phyloP scores from a whole-genome alignment of 352 stramenopile genomes.

The Hyaloperonospora brassicae region DNA sequence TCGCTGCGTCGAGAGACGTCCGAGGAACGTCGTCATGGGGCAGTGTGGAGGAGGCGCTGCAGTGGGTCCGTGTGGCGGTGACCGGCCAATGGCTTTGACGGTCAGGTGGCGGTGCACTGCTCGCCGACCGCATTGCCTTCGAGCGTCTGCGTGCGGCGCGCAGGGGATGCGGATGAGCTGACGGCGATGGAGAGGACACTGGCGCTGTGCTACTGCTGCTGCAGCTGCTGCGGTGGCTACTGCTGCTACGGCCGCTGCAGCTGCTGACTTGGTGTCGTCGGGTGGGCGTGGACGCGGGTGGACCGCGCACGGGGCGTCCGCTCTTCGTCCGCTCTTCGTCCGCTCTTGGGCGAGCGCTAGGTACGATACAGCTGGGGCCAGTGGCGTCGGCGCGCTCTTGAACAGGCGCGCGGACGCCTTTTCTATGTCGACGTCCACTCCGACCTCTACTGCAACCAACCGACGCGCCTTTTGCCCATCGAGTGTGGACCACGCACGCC shows the following conservation, averaged over 20 bases:
- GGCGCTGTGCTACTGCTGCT: too few species aligned
- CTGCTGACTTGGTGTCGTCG: constrained; percentile 14
- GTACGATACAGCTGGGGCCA: constrained; percentile 3
- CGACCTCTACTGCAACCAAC: too few species aligned
- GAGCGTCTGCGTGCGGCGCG: neutral
- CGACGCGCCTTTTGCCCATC: too few species aligned
- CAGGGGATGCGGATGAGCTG: constrained; percentile 10
- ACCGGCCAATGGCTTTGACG: constrained; percentile 4
- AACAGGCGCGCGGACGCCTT: constrained; percentile 3
- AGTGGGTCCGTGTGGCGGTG: neutral
- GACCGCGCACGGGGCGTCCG: constrained; percentile 24
- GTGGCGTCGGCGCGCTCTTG: constrained; percentile 1
- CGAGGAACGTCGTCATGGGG: constrained; percentile 3
- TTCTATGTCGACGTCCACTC: too few species aligned
- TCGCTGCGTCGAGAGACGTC: neutral
- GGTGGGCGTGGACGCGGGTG: constrained; percentile 17
- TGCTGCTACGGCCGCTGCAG: too few species aligned
- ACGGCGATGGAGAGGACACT: constrained; percentile 28
- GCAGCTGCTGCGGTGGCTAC: too few species aligned
- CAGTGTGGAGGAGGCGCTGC: neutral
- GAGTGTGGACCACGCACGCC: too few species aligned
- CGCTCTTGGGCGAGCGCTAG: constrained; percentile 10
- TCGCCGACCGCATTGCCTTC: constrained; percentile 16
- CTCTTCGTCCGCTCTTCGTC: constrained; percentile 12
- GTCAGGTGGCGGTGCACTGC: constrained; percentile 3